phyloP scores from a whole-genome alignment of 192 early-diverging fungal genomes.

The Funneliformis mosseae region DNA sequence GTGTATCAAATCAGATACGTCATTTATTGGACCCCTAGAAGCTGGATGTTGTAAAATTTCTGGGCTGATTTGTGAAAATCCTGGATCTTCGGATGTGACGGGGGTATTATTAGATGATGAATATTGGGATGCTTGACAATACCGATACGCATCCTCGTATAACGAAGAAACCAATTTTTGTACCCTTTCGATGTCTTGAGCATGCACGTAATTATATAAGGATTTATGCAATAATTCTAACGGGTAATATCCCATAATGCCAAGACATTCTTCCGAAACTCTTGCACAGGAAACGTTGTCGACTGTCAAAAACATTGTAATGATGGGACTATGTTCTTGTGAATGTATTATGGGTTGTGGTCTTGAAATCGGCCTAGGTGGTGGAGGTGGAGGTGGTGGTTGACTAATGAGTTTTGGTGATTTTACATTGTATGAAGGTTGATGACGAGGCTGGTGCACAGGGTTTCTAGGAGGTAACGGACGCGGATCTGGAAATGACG shows the following conservation, averaged over 20 bases:
- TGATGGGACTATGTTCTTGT: constrained; percentile 35
- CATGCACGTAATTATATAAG: constrained; percentile 28
- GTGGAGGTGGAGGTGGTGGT: constrained; percentile 23
- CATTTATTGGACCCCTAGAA: constrained; percentile 29
- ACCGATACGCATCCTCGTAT: constrained; percentile 4
- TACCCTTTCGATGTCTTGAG: background rate
- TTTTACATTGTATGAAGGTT: background rate
- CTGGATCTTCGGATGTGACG: constrained; percentile 44
- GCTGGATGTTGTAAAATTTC: constrained; percentile 34
- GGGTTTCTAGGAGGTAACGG: background rate
- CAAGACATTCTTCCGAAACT: constrained; percentile 53
- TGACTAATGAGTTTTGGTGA: background rate
- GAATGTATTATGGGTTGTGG: constrained; percentile 23
- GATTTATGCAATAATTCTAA: constrained; percentile 57
- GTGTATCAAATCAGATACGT: constrained; percentile 52
- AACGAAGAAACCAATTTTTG: constrained; percentile 12
- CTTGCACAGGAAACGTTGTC: constrained; percentile 51
- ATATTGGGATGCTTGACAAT: constrained; percentile 31
- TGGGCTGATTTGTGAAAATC: constrained; percentile 43
- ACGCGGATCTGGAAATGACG: background rate
- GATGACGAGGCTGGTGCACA: background rate
- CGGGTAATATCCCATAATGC: constrained; percentile 57
- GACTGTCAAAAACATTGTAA: constrained; percentile 54
- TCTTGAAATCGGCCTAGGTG: background rate
- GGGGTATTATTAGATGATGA: constrained; percentile 37